Evolutionary conservation across 129 eudicot species (phyloP).

Genomic region (Helianthus annuus): DNA sequence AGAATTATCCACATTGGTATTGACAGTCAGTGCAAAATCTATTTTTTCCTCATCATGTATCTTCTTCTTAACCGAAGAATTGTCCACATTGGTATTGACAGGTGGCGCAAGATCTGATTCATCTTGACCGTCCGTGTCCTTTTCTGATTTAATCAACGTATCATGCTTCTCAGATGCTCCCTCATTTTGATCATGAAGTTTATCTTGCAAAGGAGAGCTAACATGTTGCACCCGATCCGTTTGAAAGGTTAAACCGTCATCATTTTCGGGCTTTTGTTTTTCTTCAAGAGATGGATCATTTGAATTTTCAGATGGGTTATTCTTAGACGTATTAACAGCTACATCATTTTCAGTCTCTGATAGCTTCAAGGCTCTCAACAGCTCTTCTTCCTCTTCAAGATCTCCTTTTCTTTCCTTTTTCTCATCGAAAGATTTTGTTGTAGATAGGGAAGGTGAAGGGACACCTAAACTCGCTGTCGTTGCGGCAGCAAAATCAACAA

Average conservation of each 20-base stretch:
- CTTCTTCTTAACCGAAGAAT: slow-evolving; percentile 33
- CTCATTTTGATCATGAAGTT: slow-evolving; percentile 20
- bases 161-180: slow-evolving; percentile 27
- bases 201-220: slow-evolving; percentile 37
- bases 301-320: slow-evolving; percentile 18
- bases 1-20: slow-evolving; percentile 29
- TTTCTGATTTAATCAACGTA: slow-evolving; percentile 18
- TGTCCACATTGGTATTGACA: slow-evolving; percentile 27
- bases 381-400: slow-evolving; percentile 76
- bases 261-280: slow-evolving; percentile 27
- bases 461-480: slow-evolving; percentile 88
- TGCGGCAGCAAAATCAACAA: slow-evolving; percentile 92
- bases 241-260: slow-evolving; percentile 36
- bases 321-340: slow-evolving; percentile 12
- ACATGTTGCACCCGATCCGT: slow-evolving; percentile 30
- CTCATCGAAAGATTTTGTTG: slow-evolving; percentile 67
- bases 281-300: slow-evolving; percentile 35
- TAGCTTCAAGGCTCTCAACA: slow-evolving; percentile 58
- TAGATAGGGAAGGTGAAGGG: slow-evolving; percentile 78
- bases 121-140: slow-evolving; percentile 12
- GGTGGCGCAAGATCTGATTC: slow-evolving; percentile 21
- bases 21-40: slow-evolving; percentile 24
- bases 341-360: slow-evolving; percentile 52
- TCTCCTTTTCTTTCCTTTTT: slow-evolving; percentile 65
- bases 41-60: slow-evolving; percentile 27